These are phyloP conservation scores for Asterella californica DNA, from an alignment of 225 moss, liverwort and hornwort genomes.

Conservation along the genomic window DNA sequence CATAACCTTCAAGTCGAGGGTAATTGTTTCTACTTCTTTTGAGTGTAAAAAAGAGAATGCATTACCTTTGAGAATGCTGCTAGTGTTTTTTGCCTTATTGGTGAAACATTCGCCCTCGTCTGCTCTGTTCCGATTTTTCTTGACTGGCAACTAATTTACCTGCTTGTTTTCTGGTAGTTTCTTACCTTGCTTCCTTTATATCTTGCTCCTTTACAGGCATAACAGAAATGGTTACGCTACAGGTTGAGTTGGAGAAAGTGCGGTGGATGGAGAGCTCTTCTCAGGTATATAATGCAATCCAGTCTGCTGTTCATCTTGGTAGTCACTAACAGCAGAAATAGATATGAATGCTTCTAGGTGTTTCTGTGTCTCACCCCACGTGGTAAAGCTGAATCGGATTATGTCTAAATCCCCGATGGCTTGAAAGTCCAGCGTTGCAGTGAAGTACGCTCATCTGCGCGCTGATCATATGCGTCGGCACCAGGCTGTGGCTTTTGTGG, in stretches of 20 bases:
- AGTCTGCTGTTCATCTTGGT: too few species aligned
- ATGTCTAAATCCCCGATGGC: too few species aligned
- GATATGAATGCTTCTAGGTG: too few species aligned
- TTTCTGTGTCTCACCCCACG: too few species aligned
- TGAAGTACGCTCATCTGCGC: too few species aligned
- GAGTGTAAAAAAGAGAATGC: not conserved
- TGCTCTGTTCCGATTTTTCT: not conserved
- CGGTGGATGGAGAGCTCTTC: constrained; percentile 76
- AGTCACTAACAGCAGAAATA: too few species aligned
- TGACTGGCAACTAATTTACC: not conserved
- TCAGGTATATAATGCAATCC: constrained; percentile 42
- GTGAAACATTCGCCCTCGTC: not conserved
- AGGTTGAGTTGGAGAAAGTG: constrained; percentile 60
- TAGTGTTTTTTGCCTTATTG: not conserved
- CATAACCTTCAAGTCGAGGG: constrained; percentile 51
- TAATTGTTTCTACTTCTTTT: constrained; percentile 27
- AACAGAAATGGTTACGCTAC: constrained; percentile 56
- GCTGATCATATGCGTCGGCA: too few species aligned
- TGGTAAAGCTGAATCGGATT: too few species aligned
- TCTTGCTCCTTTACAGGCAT: constrained; percentile 28
- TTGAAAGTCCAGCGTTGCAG: too few species aligned
- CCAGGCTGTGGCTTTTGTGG: too few species aligned
- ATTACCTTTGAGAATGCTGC: not conserved
- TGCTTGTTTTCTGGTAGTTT: not conserved
- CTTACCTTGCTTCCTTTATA: not conserved